A percentile compares a stretch with the other conserved stretches of the same genome.
Evolutionary conservation across 106 monocot genomes (phyloP).

Genomic region (Ottelia alismoides): DNA sequence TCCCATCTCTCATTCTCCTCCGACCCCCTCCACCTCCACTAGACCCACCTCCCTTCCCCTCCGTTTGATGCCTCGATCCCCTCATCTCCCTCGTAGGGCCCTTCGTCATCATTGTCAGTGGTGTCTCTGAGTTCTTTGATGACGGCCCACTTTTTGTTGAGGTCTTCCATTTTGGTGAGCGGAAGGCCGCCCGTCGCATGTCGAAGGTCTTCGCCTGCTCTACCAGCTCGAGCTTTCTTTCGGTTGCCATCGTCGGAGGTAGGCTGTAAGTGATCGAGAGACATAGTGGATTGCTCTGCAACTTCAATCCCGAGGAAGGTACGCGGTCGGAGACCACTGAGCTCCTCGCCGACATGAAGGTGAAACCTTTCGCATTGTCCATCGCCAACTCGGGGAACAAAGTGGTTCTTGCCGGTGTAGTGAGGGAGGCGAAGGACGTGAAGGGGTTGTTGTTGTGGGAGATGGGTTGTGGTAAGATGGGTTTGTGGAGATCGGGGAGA

Average conservation of each 20-base stretch:
- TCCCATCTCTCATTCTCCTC: conserved; percentile 5
- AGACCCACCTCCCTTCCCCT: conserved; percentile 18
- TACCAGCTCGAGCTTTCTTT: conserved; percentile 35
- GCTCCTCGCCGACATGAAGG: conserved; percentile 4
- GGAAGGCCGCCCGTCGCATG: conserved; percentile 15
- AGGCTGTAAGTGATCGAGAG: conserved; percentile 30
- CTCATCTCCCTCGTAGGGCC: conserved; percentile 29
- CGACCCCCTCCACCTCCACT: conserved; percentile 8
- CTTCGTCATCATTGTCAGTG: conserved; percentile 29
- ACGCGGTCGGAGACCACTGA: conserved; percentile 16
- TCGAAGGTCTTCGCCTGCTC: conserved; percentile 29
- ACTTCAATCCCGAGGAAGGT: conserved; percentile 25
- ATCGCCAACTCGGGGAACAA: not conserved
- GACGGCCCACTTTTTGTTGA: conserved; percentile 29
- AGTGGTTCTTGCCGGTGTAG: conserved; percentile 12
- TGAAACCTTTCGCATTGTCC: conserved; percentile 13
- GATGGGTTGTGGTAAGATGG: conserved; percentile 14
- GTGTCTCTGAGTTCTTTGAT: conserved; percentile 16
- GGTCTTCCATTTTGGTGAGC: conserved; percentile 1
- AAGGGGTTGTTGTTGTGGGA: conserved; percentile 23
- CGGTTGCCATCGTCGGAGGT: conserved; percentile 21
- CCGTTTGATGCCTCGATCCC: conserved; percentile 33
- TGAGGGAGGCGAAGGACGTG: not conserved
- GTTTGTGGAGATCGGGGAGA: conserved; percentile 1
- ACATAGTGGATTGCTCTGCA: conserved; percentile 16